Percentiles rank a stretch among this genome's conserved stretches.
These are phyloP conservation scores for Rutstroemia sp. DNA, from an alignment of 2,329 filamentous ascomycete species.

Conservation along the genomic window DNA sequence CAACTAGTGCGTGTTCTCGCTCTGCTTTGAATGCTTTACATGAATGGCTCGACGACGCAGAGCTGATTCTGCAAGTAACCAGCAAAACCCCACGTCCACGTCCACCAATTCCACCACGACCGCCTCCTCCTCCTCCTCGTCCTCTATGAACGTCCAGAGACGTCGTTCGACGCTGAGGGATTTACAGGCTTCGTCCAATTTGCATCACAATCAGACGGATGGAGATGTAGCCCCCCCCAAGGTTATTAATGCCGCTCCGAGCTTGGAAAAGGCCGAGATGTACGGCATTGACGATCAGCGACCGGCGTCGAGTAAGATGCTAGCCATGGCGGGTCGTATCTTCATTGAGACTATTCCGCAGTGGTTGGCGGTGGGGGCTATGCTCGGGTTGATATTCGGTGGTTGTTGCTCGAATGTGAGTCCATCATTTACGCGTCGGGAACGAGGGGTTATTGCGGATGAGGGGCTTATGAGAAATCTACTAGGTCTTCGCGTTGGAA, in stretches of 20 bases:
- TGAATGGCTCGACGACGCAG: constrained; percentile 10
- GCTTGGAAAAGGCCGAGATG: constrained; percentile 47
- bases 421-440: constrained; percentile 12
- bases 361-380: constrained; percentile 57
- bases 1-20: background rate
- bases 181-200: constrained; percentile 32
- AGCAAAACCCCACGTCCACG: background rate
- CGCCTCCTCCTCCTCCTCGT: background rate
- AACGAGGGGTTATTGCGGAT: background rate
- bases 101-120: background rate
- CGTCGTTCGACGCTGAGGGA: constrained; percentile 41
- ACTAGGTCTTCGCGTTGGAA: constrained; percentile 88
- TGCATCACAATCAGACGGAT: constrained; percentile 25
- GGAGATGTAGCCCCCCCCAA: constrained; percentile 36
- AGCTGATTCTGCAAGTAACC: constrained; percentile 6
- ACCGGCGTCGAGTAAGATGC: constrained; percentile 41
- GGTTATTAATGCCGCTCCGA: constrained; percentile 47
- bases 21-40: background rate
- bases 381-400: constrained; percentile 85
- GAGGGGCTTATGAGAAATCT: constrained; percentile 22
- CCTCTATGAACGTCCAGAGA: constrained; percentile 31
- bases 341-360: constrained; percentile 53
- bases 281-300: constrained; percentile 48
- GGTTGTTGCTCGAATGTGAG: constrained; percentile 90
- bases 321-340: constrained; percentile 44